Percentiles rank a stretch among this genome's conserved stretches.
phyloP scores from a whole-genome alignment of 768 basidiomycete genomes.

The Hebeloma cylindrosporum region DNA sequence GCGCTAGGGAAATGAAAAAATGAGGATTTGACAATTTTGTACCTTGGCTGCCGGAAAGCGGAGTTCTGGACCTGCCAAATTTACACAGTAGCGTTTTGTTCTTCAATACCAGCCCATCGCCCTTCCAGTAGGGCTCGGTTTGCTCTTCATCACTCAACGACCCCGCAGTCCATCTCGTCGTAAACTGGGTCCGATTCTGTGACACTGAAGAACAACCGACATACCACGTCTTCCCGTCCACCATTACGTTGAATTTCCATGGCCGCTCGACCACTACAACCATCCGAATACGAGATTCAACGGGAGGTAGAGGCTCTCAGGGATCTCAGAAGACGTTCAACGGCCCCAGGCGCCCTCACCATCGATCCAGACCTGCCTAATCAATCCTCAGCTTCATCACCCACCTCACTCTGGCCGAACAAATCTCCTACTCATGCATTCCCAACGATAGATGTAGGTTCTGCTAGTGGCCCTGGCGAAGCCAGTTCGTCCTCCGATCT shows the following conservation, averaged over 20 bases:
- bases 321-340: constrained; percentile 82
- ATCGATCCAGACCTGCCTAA: constrained; percentile 92
- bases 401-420: constrained; percentile 50
- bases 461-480: constrained; percentile 36
- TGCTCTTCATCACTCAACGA: too few species aligned
- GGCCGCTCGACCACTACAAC: constrained; percentile 58
- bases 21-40: constrained; percentile 4
- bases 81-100: constrained; percentile 12
- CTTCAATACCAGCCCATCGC: constrained; percentile 8
- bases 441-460: constrained; percentile 42
- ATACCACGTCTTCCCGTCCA: too few species aligned
- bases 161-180: too few species aligned
- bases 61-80: constrained; percentile 24
- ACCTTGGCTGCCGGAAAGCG: constrained; percentile 23
- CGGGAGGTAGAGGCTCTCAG: constrained; percentile 84
- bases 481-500: constrained; percentile 19
- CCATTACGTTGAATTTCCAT: too few species aligned
- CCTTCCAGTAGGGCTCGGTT: too few species aligned
- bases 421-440: constrained; percentile 28
- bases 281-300: constrained; percentile 81
- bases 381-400: constrained; percentile 58
- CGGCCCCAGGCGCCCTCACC: constrained; percentile 77
- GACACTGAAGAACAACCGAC: too few species aligned
- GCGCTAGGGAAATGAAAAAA: neutral
- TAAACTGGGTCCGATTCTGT: too few species aligned